Conservation (phyloP, 805 yeast genomes). For the Dipodascopsis tothii region DNA sequence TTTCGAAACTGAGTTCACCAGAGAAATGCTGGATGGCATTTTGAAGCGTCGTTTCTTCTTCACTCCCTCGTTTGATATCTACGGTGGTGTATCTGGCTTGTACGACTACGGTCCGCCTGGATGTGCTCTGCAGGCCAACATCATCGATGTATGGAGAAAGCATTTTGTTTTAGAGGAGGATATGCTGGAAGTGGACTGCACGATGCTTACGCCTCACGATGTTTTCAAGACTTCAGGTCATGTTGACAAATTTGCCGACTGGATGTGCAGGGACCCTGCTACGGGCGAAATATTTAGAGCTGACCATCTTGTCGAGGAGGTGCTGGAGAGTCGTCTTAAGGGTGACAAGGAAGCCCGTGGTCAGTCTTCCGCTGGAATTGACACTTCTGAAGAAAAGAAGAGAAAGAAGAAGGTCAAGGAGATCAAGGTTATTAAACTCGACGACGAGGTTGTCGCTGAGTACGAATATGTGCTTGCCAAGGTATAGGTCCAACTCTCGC, state of each 20-base stretch:
- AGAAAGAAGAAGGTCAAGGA: conserved; percentile 94
- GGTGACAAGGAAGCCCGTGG: conserved; percentile 98
- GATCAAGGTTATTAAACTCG: conserved; percentile 74
- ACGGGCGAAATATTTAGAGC: conserved; percentile 98
- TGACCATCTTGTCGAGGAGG: conserved; percentile 97
- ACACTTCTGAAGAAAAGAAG: conserved; percentile 79
- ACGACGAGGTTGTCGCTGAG: conserved; percentile 68
- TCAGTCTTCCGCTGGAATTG: conserved; percentile 47
- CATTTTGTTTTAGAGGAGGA: conserved; percentile 96
- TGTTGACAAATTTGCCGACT: conserved; percentile 97
- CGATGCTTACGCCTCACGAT: conserved; percentile 96
- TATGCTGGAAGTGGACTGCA: conserved; percentile 96
- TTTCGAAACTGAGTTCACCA: neutral
- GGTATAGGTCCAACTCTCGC: too few relatives aligned
- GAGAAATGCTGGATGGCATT: conserved; percentile 76
- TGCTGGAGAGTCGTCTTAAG: conserved; percentile 87
- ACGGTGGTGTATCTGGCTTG: conserved; percentile 97
- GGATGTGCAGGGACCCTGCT: conserved; percentile 95
- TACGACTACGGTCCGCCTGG: conserved; percentile 99
- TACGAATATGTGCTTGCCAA: conserved; percentile 77
- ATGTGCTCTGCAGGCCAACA: conserved; percentile 93
- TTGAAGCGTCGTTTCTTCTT: conserved; percentile 92
- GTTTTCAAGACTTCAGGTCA: conserved; percentile 98
- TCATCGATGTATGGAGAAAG: conserved; percentile 93
- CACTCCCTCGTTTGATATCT: conserved; percentile 95